Base-by-base conservation (phyloP, 2,329 filamentous ascomycete species). In the Shiraia sp. region DNA sequence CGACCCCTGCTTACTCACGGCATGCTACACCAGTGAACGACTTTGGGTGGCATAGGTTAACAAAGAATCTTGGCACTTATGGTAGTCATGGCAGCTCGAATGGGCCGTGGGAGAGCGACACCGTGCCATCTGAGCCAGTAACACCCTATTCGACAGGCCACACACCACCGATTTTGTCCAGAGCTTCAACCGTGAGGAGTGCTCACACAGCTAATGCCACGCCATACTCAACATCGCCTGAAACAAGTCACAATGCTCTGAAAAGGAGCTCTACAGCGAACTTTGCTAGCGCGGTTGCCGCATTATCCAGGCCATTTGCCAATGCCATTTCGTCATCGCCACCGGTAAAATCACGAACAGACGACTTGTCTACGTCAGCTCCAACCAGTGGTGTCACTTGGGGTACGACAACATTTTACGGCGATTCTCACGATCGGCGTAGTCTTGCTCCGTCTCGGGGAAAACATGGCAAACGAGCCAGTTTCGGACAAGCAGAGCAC, bases 101-200 rank as follows among this genome's bases (percentile, higher is more conserved):
- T 39, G 78, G 78, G 28, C 69, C 72, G 3, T 78, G 75, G 73
- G 72, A 73, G 16, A 70, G 65, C 46, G 69, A 72, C 32, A 53
- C 53, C 3, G 30, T 62, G 13, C 61, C 58, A 5, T 71, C 71
- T 32, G 75, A 75, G 34, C 73, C 76, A 3, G 71, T 75, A 2
- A 77, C 76, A 3, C 73, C 78, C 2, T 75, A 75, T 51, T 80
- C 78, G 3, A 77, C 74, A 1, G 75, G 75, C 12, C 74, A 72
- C 15, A 80, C 78, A 3, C 78, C 78, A 32, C 79, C 79, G 4
- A 63, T 68, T 16, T 53, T 70, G 26, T 71, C 73, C 17, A 72
- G 74, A 36, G 57, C 66, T 15, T 62, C 63, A 15, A 69, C 66
- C 10, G 49, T 59, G 32, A 70, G 70, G 13, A 69, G 49, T 24